phyloP scores from a whole-genome alignment of 495 filamentous ascomycete species.

The Rostrohypoxylon terebratum region DNA sequence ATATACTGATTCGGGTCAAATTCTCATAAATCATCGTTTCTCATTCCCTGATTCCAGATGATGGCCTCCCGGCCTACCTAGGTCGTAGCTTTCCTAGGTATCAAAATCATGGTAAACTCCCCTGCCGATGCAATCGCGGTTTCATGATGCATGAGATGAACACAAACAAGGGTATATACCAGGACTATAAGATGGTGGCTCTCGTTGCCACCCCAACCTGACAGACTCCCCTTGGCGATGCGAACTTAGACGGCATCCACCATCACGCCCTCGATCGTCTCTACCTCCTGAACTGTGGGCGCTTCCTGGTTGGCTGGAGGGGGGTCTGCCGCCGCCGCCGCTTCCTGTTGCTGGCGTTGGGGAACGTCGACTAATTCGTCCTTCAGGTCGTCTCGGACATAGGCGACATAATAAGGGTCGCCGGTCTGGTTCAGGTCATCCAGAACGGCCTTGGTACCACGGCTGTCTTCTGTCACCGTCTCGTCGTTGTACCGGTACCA shows the following conservation, averaged over 20 bases:
- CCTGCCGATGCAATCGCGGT: conserved; percentile 15
- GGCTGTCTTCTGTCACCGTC: conserved; percentile 73
- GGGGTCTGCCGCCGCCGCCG: neutral
- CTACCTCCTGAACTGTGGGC: conserved; percentile 16
- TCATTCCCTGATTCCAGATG: neutral
- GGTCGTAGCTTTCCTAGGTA: conserved; percentile 13
- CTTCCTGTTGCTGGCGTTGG: conserved; percentile 34
- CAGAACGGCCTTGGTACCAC: conserved; percentile 68
- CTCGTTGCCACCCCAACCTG: neutral
- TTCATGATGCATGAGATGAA: conserved; percentile 5
- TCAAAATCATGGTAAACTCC: conserved; percentile 29
- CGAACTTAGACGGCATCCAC: neutral
- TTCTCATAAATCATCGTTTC: neutral
- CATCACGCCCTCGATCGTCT: conserved; percentile 39
- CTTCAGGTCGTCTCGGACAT: conserved; percentile 74
- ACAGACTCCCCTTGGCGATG: neutral
- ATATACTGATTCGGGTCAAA: neutral
- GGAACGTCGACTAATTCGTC: conserved; percentile 69
- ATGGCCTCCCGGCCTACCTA: conserved; percentile 20
- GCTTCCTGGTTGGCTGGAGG: conserved; percentile 9
- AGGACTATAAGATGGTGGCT: neutral
- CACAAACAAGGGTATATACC: conserved; percentile 18
- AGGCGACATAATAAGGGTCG: conserved; percentile 91
- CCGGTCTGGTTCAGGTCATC: conserved; percentile 68
- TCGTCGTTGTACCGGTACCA: conserved; percentile 98